Evolutionary conservation across 2,329 filamentous ascomycete species (phyloP).

Genomic region (Orbilia javanica): DNA sequence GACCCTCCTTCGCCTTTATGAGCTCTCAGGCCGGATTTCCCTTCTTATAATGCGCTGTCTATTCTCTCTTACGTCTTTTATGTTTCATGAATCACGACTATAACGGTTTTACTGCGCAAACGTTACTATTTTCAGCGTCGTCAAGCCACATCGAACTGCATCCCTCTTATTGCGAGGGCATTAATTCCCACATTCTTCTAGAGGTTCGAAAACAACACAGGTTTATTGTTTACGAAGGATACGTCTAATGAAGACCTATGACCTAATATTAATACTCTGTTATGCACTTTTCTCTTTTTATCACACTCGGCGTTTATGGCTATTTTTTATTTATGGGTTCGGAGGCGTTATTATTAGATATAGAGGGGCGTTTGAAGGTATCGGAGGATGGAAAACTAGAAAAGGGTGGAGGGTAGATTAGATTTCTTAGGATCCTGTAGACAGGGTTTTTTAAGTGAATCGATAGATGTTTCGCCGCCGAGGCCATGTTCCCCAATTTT

Average conservation of each 20-base stretch:
- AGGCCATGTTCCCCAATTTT: neutral
- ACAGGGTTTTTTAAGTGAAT: neutral
- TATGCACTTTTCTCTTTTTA: neutral
- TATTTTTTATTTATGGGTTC: neutral
- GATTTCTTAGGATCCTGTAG: conserved; percentile 6
- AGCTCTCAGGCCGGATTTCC: neutral
- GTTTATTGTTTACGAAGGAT: neutral
- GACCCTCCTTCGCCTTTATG: neutral
- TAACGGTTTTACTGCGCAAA: neutral
- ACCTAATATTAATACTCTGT: neutral
- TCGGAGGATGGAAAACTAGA: neutral
- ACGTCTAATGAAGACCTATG: neutral
- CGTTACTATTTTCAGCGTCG: neutral
- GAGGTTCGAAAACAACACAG: neutral
- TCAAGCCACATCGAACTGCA: neutral
- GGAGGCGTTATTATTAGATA: neutral
- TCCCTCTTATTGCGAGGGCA: neutral
- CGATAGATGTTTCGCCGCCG: neutral
- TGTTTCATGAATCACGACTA: neutral
- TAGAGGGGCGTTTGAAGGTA: neutral
- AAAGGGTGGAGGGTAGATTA: neutral
- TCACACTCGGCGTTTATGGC: neutral
- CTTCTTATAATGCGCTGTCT: neutral
- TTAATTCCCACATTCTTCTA: neutral
- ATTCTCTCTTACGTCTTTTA: neutral